These are phyloP conservation scores for Hypomontagnella monticulosa DNA, from an alignment of 495 filamentous ascomycete genomes.

Conservation along the genomic window DNA sequence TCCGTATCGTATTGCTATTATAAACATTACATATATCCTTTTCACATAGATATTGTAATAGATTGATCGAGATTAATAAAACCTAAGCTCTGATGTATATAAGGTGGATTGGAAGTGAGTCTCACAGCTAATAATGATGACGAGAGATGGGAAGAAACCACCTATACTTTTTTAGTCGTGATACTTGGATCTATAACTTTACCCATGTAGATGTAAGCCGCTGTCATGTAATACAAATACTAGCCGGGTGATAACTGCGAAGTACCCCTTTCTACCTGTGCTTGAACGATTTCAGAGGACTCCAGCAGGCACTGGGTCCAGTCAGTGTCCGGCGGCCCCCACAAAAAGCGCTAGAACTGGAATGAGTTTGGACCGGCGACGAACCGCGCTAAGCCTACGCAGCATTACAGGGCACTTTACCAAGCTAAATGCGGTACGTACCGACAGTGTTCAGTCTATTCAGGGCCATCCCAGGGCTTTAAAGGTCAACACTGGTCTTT, in stretches of 20 bases:
- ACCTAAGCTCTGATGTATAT: background rate
- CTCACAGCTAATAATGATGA: constrained; percentile 39
- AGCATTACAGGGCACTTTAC: constrained; percentile 26
- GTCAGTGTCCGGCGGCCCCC: constrained; percentile 17
- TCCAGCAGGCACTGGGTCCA: constrained; percentile 4
- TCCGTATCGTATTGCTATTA: too few species aligned
- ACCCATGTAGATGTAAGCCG: constrained; percentile 12
- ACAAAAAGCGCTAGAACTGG: constrained; percentile 18
- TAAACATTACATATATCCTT: background rate
- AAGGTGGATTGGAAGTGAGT: constrained; percentile 24
- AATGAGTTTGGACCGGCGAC: constrained; percentile 38
- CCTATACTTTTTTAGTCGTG: background rate
- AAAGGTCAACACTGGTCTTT: background rate
- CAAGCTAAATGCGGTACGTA: constrained; percentile 20
- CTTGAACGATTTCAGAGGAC: background rate
- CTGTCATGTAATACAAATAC: constrained; percentile 4
- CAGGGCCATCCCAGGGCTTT: constrained; percentile 26
- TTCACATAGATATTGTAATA: constrained; percentile 1
- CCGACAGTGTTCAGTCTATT: constrained; percentile 13
- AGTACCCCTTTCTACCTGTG: background rate
- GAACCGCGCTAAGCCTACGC: constrained; percentile 42
- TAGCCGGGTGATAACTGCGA: constrained; percentile 5
- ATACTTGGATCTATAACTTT: constrained; percentile 11
- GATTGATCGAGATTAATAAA: background rate
- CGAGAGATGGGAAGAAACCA: constrained; percentile 24